Evolutionary conservation across 148 eudicot species (phyloP).

Genomic region (Chenopodium formosanum): DNA sequence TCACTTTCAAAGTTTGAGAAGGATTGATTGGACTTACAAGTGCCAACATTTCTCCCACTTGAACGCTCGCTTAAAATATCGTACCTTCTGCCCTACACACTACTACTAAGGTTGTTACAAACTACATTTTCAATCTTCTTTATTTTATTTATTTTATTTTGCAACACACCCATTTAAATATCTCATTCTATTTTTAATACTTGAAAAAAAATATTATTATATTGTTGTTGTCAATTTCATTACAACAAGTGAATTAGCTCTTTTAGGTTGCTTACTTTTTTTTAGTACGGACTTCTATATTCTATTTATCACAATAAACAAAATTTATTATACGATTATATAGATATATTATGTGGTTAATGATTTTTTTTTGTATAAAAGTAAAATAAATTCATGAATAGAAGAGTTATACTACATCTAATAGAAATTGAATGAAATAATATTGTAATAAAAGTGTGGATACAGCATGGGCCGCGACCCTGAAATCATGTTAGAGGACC

Average conservation of each 20-base stretch:
- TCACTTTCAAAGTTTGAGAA: constrained; percentile 23
- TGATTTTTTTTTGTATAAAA: too few species aligned
- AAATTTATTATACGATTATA: too few species aligned
- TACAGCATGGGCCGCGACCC: too few species aligned
- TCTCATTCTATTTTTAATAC: neutral
- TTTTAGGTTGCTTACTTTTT: neutral
- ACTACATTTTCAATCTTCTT: neutral
- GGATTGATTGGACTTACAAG: constrained; percentile 27
- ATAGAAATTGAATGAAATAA: too few species aligned
- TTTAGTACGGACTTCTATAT: neutral
- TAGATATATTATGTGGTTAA: too few species aligned
- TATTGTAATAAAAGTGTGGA: too few species aligned
- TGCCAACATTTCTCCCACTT: constrained; percentile 28
- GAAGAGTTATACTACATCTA: too few species aligned
- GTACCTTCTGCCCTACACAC: constrained; percentile 11
- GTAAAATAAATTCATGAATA: too few species aligned
- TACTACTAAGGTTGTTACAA: constrained; percentile 4
- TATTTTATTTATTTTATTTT: neutral
- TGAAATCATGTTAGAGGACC: too few species aligned
- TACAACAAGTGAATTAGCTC: too few species aligned
- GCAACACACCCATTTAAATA: neutral
- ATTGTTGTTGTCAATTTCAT: constrained; percentile 1
- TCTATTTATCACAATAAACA: neutral
- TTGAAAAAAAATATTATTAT: neutral
- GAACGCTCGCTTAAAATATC: constrained; percentile 15